phyloP scores from a whole-genome alignment of 495 filamentous ascomycete species.

The Podospora pseudocomata region DNA sequence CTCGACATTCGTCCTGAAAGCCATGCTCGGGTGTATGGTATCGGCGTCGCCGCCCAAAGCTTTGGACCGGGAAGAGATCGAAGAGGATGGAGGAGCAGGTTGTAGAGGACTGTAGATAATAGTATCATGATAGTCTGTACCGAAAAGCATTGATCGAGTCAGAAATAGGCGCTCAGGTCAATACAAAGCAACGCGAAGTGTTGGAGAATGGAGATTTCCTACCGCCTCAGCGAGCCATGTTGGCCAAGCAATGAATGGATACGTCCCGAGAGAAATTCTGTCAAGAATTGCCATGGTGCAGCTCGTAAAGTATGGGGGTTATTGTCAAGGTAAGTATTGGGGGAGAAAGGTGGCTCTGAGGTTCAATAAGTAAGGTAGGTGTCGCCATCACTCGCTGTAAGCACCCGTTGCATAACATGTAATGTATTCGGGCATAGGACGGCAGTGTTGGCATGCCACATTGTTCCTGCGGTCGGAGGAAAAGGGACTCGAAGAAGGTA shows the following conservation, averaged over 20 bases:
- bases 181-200: background rate
- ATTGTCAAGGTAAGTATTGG: background rate
- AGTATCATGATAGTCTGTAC: background rate
- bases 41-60: conserved; percentile 37
- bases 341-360: background rate
- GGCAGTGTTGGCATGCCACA: background rate
- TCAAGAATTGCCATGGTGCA: background rate
- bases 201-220: background rate
- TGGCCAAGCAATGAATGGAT: background rate
- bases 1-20: conserved; percentile 21
- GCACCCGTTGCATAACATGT: too few relatives aligned
- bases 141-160: background rate
- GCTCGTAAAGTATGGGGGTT: too few relatives aligned
- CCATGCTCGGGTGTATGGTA: conserved; percentile 32
- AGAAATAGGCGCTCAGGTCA: background rate
- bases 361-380: background rate
- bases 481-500: background rate
- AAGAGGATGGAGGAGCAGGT: conserved; percentile 53
- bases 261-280: background rate
- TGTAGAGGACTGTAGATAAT: conserved; percentile 33
- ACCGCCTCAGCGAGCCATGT: background rate
- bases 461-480: background rate
- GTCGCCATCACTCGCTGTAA: too few relatives aligned
- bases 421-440: background rate
- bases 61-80: conserved; percentile 48